Conservation (phyloP, 805 yeast genomes). For the Schwanniomyces vanrijiae region DNA sequence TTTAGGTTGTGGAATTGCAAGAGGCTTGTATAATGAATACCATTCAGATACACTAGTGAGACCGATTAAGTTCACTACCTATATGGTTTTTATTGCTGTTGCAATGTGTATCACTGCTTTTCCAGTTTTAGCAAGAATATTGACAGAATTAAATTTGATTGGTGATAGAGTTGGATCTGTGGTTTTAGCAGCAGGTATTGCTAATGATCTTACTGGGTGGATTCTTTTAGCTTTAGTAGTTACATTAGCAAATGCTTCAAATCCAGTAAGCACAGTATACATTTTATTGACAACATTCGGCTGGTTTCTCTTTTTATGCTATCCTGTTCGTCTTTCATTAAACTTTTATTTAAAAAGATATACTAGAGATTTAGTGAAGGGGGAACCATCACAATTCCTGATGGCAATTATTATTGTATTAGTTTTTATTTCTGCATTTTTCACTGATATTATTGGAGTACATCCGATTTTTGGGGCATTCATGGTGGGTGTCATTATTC, state of each 20-base stretch:
- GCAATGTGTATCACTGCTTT: constrained; percentile 85
- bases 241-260: constrained; percentile 71
- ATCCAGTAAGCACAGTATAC: constrained; percentile 68
- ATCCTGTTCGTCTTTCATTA: constrained; percentile 54
- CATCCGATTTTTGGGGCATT: constrained; percentile 88
- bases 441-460: constrained; percentile 81
- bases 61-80: constrained; percentile 63
- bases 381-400: constrained; percentile 61
- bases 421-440: constrained; percentile 69
- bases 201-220: constrained; percentile 83
- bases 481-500: constrained; percentile 71
- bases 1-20: constrained; percentile 69
- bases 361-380: constrained; percentile 57
- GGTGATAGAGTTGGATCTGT: constrained; percentile 68
- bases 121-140: constrained; percentile 78
- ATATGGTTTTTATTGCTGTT: constrained; percentile 77
- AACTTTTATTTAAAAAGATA: constrained; percentile 42
- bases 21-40: constrained; percentile 64
- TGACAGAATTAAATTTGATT: constrained; percentile 68
- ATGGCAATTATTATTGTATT: constrained; percentile 54
- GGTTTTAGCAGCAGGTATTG: constrained; percentile 82
- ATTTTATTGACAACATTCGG: constrained; percentile 65
- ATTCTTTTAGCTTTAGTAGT: constrained; percentile 72
- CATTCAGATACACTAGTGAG: constrained; percentile 26
- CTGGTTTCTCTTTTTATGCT: constrained; percentile 63